Conservation (phyloP, 202 grass and related monocot genomes). For the Zoysia matrella region DNA sequence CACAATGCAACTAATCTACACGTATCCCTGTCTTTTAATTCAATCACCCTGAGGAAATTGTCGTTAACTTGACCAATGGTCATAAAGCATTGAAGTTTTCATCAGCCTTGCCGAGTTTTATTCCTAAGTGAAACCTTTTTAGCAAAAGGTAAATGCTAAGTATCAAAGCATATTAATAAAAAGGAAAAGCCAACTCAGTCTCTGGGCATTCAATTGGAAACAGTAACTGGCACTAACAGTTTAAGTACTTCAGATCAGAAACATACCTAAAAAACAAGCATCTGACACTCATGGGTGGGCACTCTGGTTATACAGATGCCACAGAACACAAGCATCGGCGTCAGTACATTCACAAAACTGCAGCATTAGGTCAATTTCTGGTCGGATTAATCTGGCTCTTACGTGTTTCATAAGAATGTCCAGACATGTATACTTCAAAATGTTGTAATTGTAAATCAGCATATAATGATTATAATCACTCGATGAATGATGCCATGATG, state of each 20-base stretch:
- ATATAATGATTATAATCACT: not conserved
- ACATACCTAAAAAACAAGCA: slow-evolving; percentile 31
- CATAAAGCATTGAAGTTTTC: slow-evolving; percentile 33
- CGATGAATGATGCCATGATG: not conserved
- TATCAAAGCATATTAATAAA: slow-evolving; percentile 1
- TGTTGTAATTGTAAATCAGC: not conserved
- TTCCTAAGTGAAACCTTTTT: slow-evolving; percentile 22
- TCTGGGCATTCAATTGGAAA: not conserved
- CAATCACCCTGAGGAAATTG: slow-evolving; percentile 28
- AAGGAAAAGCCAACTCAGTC: not conserved
- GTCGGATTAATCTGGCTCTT: slow-evolving; percentile 14
- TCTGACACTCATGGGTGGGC: not conserved
- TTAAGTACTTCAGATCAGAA: slow-evolving; percentile 27
- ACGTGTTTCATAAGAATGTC: not conserved
- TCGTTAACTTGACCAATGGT: slow-evolving; percentile 27
- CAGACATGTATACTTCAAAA: not conserved
- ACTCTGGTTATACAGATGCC: not conserved
- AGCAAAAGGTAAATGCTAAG: slow-evolving; percentile 16
- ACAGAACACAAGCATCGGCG: slow-evolving; percentile 3
- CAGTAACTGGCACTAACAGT: not conserved
- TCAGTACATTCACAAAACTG: slow-evolving; percentile 10
- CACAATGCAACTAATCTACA: slow-evolving; percentile 9
- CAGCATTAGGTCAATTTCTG: slow-evolving; percentile 11
- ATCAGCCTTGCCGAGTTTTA: slow-evolving; percentile 26
- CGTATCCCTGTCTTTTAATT: slow-evolving; percentile 47